Conservation (phyloP, 768 basidiomycete species). For the Trametes cingulata region DNA sequence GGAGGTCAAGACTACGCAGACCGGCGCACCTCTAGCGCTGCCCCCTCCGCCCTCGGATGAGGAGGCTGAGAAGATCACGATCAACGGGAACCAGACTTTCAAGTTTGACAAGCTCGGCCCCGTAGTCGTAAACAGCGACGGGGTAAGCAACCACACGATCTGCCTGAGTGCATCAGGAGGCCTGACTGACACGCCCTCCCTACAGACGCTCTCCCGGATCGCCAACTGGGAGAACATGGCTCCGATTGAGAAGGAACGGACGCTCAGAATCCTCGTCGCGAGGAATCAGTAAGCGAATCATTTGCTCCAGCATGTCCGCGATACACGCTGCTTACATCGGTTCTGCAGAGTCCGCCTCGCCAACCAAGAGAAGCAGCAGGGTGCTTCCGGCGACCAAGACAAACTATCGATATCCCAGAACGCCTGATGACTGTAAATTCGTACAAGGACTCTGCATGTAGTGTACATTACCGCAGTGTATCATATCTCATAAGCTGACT, state of each 20-base stretch:
- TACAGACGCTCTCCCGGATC: constrained; percentile 64
- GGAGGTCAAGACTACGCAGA: neutral
- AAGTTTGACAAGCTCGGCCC: constrained; percentile 64
- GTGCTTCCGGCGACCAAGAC: neutral
- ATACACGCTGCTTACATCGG: neutral
- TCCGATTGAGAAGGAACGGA: constrained; percentile 55
- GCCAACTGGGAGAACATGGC: constrained; percentile 65
- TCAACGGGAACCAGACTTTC: constrained; percentile 33
- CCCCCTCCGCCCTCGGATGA: constrained; percentile 7
- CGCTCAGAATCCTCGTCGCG: constrained; percentile 52
- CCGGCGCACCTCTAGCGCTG: constrained; percentile 7
- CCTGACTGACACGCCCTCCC: no score
- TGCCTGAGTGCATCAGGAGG: no score
- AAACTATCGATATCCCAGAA: constrained; percentile 33
- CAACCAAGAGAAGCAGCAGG: constrained; percentile 18
- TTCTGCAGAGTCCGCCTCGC: constrained; percentile 18
- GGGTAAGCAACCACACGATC: constrained; percentile 42
- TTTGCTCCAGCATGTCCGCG: neutral
- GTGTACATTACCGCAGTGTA: neutral
- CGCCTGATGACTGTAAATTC: neutral
- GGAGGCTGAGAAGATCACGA: constrained; percentile 11
- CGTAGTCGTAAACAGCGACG: constrained; percentile 68
- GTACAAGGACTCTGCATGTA: neutral
- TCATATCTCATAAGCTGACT: no score
- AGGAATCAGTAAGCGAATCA: constrained; percentile 42